phyloP scores from a whole-genome alignment of 1,139 yeast genomes.

The Geotrichum aggregatum region DNA sequence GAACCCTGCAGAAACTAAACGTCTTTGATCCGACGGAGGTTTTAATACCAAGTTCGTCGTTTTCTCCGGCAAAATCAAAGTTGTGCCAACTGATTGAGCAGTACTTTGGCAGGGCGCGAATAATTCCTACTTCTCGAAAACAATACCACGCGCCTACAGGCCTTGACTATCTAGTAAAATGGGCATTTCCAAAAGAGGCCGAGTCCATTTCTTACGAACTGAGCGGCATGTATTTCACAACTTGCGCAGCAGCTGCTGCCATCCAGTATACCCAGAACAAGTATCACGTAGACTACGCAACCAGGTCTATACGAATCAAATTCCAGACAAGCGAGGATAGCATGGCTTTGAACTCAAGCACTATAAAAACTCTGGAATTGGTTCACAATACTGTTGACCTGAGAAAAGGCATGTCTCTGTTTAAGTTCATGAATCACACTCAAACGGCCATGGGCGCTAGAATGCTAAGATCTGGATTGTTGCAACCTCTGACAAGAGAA shows the following conservation, averaged over 20 bases:
- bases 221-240: constrained; percentile 30
- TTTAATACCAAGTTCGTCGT: constrained; percentile 37
- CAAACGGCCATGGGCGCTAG: constrained; percentile 48
- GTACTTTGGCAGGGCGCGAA: constrained; percentile 35
- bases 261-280: constrained; percentile 29
- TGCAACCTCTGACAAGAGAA: constrained; percentile 46
- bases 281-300: constrained; percentile 26
- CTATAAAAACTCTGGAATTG: constrained; percentile 42
- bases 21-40: constrained; percentile 42
- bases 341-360: constrained; percentile 43
- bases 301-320: constrained; percentile 38
- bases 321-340: constrained; percentile 43
- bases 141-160: constrained; percentile 30
- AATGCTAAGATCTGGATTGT: constrained; percentile 40
- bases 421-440: constrained; percentile 41
- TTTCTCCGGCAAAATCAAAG: constrained; percentile 36
- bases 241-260: constrained; percentile 41
- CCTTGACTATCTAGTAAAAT: constrained; percentile 26
- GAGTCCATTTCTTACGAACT: constrained; percentile 26
- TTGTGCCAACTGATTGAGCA: constrained; percentile 40
- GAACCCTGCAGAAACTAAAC: constrained; percentile 44
- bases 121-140: constrained; percentile 31
- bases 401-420: constrained; percentile 36
- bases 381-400: constrained; percentile 36
- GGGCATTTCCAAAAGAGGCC: constrained; percentile 28